Base-by-base conservation (phyloP, 2,329 filamentous ascomycete genomes). In the Arthrinium phaeospermum region DNA sequence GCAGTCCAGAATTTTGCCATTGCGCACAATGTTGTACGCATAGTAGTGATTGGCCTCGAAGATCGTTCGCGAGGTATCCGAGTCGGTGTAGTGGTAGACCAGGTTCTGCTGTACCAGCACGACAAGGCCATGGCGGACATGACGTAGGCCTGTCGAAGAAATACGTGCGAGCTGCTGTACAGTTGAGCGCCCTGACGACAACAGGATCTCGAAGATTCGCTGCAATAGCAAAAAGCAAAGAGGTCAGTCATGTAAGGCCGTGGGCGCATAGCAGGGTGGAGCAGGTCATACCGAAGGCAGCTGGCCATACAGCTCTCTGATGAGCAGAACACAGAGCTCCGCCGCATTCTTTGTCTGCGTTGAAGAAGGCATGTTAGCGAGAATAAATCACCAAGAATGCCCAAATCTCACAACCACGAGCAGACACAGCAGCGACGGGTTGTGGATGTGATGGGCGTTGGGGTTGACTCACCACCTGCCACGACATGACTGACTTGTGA, bases 91-190 rank as follows among this genome's bases (percentile, higher is more conserved):
- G 82, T 95, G 92, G 81, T 91, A 94, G 74, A 97, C 86, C 68
- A 98, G 89, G 79, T 95, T 94, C 80, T 98, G 93, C 80, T 98
- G 96, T 57, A 97, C 89, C 75, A 98, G 91, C 45, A 96, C 92
- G 70, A 91, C 91, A 70, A 99, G 88, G 27, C 93, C 95, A 83
- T 95, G 91, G 78, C 92, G 93, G 75, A 98, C 85, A 79, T 97
- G 92, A 70, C 91, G 90, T n/a, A 89, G 87, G 71, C 89, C 90
- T 69, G 98, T 89, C 69, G 91, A 90, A 27, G 94, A 95, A 79
- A 93, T 88, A 70, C 92, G 91, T 57, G 88, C 88, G 45, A 99
- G 86, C 74, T 92, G 91, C 70, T 87, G 82, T 72, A 96, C 86
- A 37, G 91, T 89, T 69, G 95, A 91, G 77, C 95, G 91, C 75